Conservation (phyloP, 306 rosid genomes). For the Fragaria vesca region DNA sequence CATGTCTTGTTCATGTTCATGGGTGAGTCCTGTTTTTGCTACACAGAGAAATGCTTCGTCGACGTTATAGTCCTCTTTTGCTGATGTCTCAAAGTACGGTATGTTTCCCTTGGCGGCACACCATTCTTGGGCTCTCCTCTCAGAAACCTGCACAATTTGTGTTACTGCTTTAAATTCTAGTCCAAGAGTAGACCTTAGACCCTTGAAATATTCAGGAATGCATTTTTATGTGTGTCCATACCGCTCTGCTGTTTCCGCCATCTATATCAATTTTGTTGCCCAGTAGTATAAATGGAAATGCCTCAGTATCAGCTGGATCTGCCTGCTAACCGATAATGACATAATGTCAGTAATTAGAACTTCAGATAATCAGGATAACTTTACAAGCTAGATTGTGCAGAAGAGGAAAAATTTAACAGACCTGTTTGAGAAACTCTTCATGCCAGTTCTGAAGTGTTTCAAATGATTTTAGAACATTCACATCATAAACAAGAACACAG, state of each 20-base stretch:
- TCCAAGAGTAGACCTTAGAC: background rate
- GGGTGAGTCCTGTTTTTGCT: slow-evolving; percentile 60
- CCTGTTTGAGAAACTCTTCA: slow-evolving; percentile 87
- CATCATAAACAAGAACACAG: slow-evolving; percentile 85
- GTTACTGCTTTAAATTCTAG: background rate
- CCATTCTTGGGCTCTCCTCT: slow-evolving; percentile 74
- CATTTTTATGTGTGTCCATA: slow-evolving; percentile 19
- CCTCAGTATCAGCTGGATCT: slow-evolving; percentile 46
- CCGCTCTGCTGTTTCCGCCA: slow-evolving; percentile 62
- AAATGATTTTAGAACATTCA: slow-evolving; percentile 59
- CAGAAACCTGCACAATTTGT: slow-evolving; percentile 50
- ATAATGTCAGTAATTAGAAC: background rate
- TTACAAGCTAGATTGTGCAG: background rate
- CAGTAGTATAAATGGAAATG: slow-evolving; percentile 71
- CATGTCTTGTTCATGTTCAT: slow-evolving; percentile 66
- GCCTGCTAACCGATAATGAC: slow-evolving; percentile 44
- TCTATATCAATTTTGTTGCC: slow-evolving; percentile 83
- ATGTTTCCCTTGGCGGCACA: slow-evolving; percentile 73
- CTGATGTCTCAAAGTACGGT: slow-evolving; percentile 89
- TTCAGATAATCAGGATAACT: background rate
- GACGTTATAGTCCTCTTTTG: slow-evolving; percentile 66
- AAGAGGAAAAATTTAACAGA: slow-evolving; percentile 19
- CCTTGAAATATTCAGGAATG: background rate
- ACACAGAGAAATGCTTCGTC: slow-evolving; percentile 71
- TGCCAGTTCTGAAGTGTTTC: slow-evolving; percentile 79